A percentile compares a stretch with the other conserved stretches of the same genome.
These are phyloP conservation scores for Fonsecaea multimorphosa DNA, from an alignment of 2,329 filamentous ascomycete genomes.

Conservation along the genomic window DNA sequence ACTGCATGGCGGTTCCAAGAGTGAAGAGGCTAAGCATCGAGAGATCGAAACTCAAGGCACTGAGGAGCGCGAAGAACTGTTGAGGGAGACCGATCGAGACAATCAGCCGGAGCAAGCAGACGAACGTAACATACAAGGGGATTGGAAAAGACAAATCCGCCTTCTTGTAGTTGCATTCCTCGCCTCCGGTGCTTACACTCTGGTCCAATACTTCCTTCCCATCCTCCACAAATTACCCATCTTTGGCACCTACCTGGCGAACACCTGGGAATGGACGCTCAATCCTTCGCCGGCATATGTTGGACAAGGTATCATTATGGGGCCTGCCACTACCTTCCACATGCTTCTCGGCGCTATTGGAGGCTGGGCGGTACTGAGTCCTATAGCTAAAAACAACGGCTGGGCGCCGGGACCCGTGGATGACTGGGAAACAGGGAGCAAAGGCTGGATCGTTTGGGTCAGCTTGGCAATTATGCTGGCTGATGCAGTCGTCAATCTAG, in stretches of 20 bases:
- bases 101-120: slow-evolving; percentile 48
- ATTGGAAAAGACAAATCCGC: slow-evolving; percentile 68
- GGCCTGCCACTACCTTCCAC: slow-evolving; percentile 88
- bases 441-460: slow-evolving; percentile 98
- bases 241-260: slow-evolving; percentile 75
- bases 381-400: slow-evolving; percentile 79
- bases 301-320: slow-evolving; percentile 98
- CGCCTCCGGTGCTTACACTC: slow-evolving; percentile 68
- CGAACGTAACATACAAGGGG: slow-evolving; percentile 48
- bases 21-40: slow-evolving; percentile 46
- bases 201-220: slow-evolving; percentile 89
- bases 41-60: slow-evolving; percentile 39
- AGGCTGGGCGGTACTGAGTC: slow-evolving; percentile 90
- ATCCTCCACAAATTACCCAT: slow-evolving; percentile 83
- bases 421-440: slow-evolving; percentile 91
- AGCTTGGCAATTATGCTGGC: slow-evolving; percentile 96
- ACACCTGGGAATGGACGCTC: slow-evolving; percentile 90
- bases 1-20: slow-evolving; percentile 69
- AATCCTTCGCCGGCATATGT: slow-evolving; percentile 98
- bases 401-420: slow-evolving; percentile 89
- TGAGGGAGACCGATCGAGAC: slow-evolving; percentile 45
- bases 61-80: slow-evolving; percentile 43
- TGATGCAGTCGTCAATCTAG: slow-evolving; percentile 86
- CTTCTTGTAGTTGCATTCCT: slow-evolving; percentile 65
- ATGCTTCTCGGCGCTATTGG: slow-evolving; percentile 90